These are phyloP conservation scores for Penicillium aurantiogriseum DNA, from an alignment of 2,329 filamentous ascomycete species.

Conservation along the genomic window DNA sequence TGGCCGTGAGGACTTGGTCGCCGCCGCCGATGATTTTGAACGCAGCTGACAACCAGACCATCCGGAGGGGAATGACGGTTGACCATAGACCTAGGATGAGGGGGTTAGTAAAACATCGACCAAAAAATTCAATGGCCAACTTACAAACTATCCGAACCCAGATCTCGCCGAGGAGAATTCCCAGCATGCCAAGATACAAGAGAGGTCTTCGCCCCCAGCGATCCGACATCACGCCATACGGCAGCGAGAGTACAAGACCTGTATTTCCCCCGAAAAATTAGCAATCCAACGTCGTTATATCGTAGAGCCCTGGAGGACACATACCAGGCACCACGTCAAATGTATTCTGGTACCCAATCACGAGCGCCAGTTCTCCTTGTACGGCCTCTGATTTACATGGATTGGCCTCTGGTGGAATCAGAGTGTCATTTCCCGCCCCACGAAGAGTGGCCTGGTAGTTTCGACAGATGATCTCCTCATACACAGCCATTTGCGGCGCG, in stretches of 20 bases:
- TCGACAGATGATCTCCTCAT: conserved; percentile 30
- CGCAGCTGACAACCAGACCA: conserved; percentile 28
- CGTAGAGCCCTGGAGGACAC: background rate
- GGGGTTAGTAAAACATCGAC: background rate
- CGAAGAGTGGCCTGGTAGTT: conserved; percentile 18
- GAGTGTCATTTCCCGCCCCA: background rate
- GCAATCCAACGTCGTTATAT: background rate
- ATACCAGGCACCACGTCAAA: conserved; percentile 25
- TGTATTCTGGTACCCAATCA: conserved; percentile 31
- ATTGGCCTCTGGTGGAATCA: background rate
- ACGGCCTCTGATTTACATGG: conserved; percentile 33
- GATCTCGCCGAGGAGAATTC: conserved; percentile 23
- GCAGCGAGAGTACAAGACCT: conserved; percentile 31
- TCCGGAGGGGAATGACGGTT: conserved; percentile 25
- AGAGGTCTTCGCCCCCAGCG: conserved; percentile 30
- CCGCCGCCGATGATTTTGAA: conserved; percentile 30
- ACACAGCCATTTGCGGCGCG: conserved; percentile 29
- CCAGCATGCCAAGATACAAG: conserved; percentile 22
- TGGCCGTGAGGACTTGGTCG: conserved; percentile 19
- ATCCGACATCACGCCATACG: conserved; percentile 32
- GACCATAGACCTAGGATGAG: conserved; percentile 18
- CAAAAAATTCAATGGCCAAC: conserved; percentile 1
- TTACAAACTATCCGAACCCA: conserved; percentile 32
- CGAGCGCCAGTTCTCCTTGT: conserved; percentile 31
- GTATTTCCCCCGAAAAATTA: background rate